phyloP scores from a whole-genome alignment of 2,329 filamentous ascomycete species.

The Venturia aucupariae region DNA sequence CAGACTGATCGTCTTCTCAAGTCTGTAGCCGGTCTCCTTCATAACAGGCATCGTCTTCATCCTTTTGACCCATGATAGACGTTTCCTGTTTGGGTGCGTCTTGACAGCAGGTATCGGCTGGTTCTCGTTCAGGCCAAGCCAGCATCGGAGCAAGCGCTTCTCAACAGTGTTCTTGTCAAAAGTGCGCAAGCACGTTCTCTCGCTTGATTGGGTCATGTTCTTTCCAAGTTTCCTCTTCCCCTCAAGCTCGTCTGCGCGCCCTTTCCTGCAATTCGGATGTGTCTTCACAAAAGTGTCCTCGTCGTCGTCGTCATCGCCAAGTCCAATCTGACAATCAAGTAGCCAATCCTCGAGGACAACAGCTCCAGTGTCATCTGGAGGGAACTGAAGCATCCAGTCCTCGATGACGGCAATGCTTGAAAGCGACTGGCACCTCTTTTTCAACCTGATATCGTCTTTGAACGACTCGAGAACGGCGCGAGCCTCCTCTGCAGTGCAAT shows the following conservation, averaged over 20 bases:
- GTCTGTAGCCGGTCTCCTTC: neutral
- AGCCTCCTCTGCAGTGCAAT: neutral
- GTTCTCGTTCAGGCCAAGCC: neutral
- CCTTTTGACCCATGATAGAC: neutral
- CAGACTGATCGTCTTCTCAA: neutral
- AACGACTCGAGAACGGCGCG: neutral
- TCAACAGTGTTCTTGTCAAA: neutral
- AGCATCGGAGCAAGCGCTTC: neutral
- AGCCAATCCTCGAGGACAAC: neutral
- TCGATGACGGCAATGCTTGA: neutral
- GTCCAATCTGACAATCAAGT: neutral
- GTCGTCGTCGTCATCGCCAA: neutral
- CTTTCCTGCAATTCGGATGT: neutral
- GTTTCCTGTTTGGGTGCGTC: neutral
- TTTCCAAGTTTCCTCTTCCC: neutral
- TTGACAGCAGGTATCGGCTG: neutral
- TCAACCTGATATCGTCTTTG: neutral
- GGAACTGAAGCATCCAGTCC: neutral
- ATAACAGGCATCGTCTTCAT: neutral
- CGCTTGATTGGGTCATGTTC: neutral
- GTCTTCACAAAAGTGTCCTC: neutral
- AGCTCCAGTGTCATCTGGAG: neutral
- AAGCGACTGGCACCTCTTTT: neutral
- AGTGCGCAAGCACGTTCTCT: neutral
- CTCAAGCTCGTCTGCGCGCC: neutral